These are phyloP conservation scores for Aspergillus sp. DNA, from an alignment of 2,329 filamentous ascomycete genomes.

Conservation along the genomic window DNA sequence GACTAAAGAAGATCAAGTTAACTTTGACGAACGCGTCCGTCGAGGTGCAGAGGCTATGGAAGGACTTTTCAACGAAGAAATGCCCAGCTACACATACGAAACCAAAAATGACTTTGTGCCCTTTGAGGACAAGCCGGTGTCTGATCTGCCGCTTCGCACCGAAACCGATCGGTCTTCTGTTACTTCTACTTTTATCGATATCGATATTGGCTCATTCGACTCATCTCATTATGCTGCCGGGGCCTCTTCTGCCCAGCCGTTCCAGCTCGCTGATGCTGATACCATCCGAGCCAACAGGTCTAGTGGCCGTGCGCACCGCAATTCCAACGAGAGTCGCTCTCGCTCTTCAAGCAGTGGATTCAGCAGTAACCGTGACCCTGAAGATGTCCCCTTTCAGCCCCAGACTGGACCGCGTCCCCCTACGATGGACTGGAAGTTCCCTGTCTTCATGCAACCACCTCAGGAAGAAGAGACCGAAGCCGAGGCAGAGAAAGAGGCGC, in stretches of 20 bases:
- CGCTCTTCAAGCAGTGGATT: slow-evolving; percentile 32
- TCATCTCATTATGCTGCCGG: slow-evolving; percentile 52
- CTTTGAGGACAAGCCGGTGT: slow-evolving; percentile 43
- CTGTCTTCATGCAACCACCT: slow-evolving; percentile 28
- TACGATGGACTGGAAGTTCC: slow-evolving; percentile 51
- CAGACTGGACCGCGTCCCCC: slow-evolving; percentile 42
- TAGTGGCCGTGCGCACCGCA: slow-evolving; percentile 45
- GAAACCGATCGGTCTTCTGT: slow-evolving; percentile 49
- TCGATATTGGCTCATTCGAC: slow-evolving; percentile 57
- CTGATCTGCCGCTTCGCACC: slow-evolving; percentile 55
- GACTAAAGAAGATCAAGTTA: slow-evolving; percentile 48
- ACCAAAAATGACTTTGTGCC: slow-evolving; percentile 52
- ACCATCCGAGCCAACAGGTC: slow-evolving; percentile 58
- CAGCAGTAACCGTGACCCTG: slow-evolving; percentile 21
- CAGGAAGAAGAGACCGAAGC: slow-evolving; percentile 11
- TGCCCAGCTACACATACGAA: slow-evolving; percentile 59
- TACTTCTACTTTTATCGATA: slow-evolving; percentile 52
- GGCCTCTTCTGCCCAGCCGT: slow-evolving; percentile 51
- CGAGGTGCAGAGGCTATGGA: slow-evolving; percentile 58
- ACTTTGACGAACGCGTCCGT: slow-evolving; percentile 58
- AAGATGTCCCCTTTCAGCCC: slow-evolving; percentile 33
- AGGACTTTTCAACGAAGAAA: slow-evolving; percentile 57
- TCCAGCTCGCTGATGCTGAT: slow-evolving; percentile 52
- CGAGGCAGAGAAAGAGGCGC: slow-evolving; percentile 14
- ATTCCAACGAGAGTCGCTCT: slow-evolving; percentile 36